Evolutionary conservation across 257 asterid species (phyloP).

Genomic region (Nicotiana knightiana): DNA sequence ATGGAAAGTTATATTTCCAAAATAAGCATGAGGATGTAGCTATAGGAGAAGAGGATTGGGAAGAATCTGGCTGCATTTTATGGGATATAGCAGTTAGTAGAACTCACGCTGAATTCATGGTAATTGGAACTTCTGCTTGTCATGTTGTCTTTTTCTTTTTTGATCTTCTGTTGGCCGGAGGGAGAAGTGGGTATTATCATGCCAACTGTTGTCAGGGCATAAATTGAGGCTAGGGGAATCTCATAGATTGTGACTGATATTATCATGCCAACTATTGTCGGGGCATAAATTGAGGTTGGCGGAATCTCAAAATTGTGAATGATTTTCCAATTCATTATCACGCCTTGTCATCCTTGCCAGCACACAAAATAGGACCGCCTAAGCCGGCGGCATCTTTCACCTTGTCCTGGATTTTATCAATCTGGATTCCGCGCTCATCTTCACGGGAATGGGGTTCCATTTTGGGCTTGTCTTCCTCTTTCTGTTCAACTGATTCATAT

Average conservation of each 20-base stretch:
- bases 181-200: too few species aligned
- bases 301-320: too few species aligned
- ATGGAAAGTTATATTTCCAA: slow-evolving; percentile 17
- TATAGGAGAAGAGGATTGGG: slow-evolving; percentile 58
- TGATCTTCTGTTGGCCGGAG: too few species aligned
- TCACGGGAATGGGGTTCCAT: slow-evolving; percentile 53
- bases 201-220: too few species aligned
- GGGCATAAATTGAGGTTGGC: too few species aligned
- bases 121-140: slow-evolving; percentile 24
- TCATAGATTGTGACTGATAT: too few species aligned
- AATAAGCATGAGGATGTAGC: slow-evolving; percentile 23
- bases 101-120: slow-evolving; percentile 89
- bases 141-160: not conserved
- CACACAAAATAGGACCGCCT: slow-evolving; percentile 78
- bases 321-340: too few species aligned
- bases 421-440: slow-evolving; percentile 65
- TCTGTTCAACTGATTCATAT: slow-evolving; percentile 57
- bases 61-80: slow-evolving; percentile 84
- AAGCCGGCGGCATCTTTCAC: slow-evolving; percentile 75
- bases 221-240: too few species aligned
- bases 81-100: slow-evolving; percentile 96
- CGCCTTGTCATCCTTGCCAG: slow-evolving; percentile 46
- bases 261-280: too few species aligned
- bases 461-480: slow-evolving; percentile 53
- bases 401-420: slow-evolving; percentile 63